A percentile compares a stretch with the other conserved stretches of the same genome.
phyloP scores from a whole-genome alignment of 768 basidiomycete species.

The Suillus tomentosus region DNA sequence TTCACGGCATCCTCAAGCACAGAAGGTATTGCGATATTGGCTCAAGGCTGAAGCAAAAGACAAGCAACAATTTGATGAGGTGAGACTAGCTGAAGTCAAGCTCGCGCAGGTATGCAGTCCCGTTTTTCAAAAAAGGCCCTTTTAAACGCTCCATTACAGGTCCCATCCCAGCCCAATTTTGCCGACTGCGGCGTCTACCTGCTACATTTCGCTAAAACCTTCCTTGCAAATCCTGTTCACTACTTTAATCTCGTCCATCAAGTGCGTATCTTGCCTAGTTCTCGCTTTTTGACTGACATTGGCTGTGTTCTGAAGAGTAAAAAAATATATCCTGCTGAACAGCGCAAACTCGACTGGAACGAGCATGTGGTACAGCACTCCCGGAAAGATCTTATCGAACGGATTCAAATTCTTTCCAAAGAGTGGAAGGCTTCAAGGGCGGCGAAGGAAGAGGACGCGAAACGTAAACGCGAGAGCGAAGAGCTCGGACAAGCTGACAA shows the following conservation, averaged over 20 bases:
- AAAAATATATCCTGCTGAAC: slow-evolving; percentile 35
- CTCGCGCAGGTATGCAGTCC: slow-evolving; percentile 48
- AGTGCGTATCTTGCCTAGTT: slow-evolving; percentile 15
- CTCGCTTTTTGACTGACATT: background rate
- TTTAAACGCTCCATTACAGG: slow-evolving; percentile 43
- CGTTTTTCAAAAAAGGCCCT: background rate
- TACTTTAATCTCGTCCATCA: slow-evolving; percentile 52
- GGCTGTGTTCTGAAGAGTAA: slow-evolving; percentile 25
- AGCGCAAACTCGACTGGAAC: slow-evolving; percentile 55
- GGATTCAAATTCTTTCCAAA: slow-evolving; percentile 50
- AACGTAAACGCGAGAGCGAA: slow-evolving; percentile 30
- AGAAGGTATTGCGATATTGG: slow-evolving; percentile 63
- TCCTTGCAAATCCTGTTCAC: slow-evolving; percentile 62
- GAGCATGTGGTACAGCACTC: slow-evolving; percentile 45
- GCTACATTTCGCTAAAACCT: slow-evolving; percentile 80
- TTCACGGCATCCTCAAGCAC: slow-evolving; percentile 63
- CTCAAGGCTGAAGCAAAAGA: slow-evolving; percentile 76
- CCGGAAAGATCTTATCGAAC: slow-evolving; percentile 46
- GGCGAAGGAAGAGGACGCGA: slow-evolving; percentile 36
- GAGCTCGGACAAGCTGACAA: slow-evolving; percentile 24
- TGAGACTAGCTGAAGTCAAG: slow-evolving; percentile 45
- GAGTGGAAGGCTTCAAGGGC: slow-evolving; percentile 53
- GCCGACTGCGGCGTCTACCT: slow-evolving; percentile 94
- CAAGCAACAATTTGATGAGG: slow-evolving; percentile 51
- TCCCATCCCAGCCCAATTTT: slow-evolving; percentile 85